These are phyloP conservation scores for Debaryomyces maramus DNA, from an alignment of 805 yeast species.

Conservation along the genomic window DNA sequence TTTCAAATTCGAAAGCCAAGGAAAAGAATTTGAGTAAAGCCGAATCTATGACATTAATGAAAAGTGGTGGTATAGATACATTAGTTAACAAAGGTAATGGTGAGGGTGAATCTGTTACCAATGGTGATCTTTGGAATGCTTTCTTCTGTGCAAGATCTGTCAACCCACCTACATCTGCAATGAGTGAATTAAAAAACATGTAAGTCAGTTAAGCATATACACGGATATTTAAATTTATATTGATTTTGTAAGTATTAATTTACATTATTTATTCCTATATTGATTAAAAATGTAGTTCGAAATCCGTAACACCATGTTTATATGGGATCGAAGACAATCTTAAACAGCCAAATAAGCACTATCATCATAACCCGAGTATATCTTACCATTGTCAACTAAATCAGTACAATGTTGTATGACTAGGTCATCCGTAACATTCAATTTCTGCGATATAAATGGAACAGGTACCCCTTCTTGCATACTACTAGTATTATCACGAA, in stretches of 20 bases:
- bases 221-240: not conserved
- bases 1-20: slow-evolving; percentile 21
- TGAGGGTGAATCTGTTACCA: slow-evolving; percentile 61
- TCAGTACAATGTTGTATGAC: slow-evolving; percentile 51
- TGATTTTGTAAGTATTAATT: not conserved
- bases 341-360: slow-evolving; percentile 56
- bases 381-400: slow-evolving; percentile 65
- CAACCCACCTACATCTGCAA: not conserved
- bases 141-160: slow-evolving; percentile 43
- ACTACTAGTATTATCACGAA: slow-evolving; percentile 49
- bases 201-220: too few relatives aligned
- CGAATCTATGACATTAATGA: slow-evolving; percentile 55
- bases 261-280: not conserved
- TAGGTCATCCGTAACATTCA: slow-evolving; percentile 50
- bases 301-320: not conserved
- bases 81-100: slow-evolving; percentile 42
- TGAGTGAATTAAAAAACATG: not conserved
- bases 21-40: slow-evolving; percentile 39
- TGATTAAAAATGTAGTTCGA: too few relatives aligned
- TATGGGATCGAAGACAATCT: slow-evolving; percentile 3
- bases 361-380: slow-evolving; percentile 71
- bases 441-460: slow-evolving; percentile 56
- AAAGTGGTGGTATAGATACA: slow-evolving; percentile 50
- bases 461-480: slow-evolving; percentile 81
- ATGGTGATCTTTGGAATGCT: slow-evolving; percentile 62